Evolutionary conservation across 805 yeast genomes (phyloP), one percentile per base, ranked within the genome.

Genomic region (Sungouiozyma intestinalis): DNA sequence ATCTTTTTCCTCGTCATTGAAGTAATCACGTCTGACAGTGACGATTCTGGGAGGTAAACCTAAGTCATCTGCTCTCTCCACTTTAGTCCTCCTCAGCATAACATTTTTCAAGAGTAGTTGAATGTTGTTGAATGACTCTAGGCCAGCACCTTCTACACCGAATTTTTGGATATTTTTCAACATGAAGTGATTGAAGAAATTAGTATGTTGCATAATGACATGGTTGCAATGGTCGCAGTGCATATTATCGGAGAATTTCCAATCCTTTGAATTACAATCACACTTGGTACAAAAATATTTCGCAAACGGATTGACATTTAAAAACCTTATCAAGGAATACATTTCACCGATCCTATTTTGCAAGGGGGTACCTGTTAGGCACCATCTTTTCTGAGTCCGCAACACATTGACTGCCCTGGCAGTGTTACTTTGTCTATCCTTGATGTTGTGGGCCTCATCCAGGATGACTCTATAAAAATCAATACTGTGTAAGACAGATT

Each of bases 371-470:
- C 99, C 99, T 3, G 95, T 77, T 24, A 92, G 62, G 63, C 99
- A 92, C 83, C 95, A 85, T 49, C 94, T 66, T 53, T 86, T 85
- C 40, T 77, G 67, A 8, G 94, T 77, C 27, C 71, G 65, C 43
- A 92, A 63, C 45, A 69, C 68, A 57, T 85, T 85, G 1, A 94
- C 96, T 2, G 97, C 95, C 51, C 83, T 79, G 0, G 97, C 88
- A 0, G 98, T 92, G 19, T 90, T 90, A 41, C 92, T 80, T 42
- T 87, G 87, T 45, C 97, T 73, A 60, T 92, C 97, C 58, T 92
- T 92, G 67, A 92, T 90, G 55, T 90, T 90, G 60, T 92, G 99
- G 1, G 98, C 98, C 59, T 92, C 99, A 64, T 92, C 99, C 40
- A 92, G 66, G 14, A 92, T 75, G 7, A 90, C 94, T 44, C 99